Percentiles rank a stretch among this genome's conserved stretches.
These are phyloP conservation scores for Termitomyces sp. DNA, from an alignment of 768 basidiomycete genomes.

Conservation along the genomic window DNA sequence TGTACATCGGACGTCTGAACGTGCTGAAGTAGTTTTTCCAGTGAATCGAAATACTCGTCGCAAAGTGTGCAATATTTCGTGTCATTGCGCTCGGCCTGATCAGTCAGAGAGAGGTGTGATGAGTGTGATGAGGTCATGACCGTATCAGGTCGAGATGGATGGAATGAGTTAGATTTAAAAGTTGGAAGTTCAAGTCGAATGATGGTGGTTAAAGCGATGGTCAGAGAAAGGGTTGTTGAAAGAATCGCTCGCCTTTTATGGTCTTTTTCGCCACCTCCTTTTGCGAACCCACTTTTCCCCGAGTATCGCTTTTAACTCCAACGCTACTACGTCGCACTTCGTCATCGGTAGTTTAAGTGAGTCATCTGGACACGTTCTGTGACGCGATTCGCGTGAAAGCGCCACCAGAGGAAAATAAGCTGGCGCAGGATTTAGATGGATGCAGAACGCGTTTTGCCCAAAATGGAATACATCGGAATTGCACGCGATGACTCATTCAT, in stretches of 20 bases:
- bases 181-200: neutral
- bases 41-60: neutral
- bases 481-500: no score
- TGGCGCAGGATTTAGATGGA: neutral
- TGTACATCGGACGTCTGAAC: neutral
- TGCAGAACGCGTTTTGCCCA: neutral
- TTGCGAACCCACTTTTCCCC: neutral
- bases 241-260: constrained; percentile 2
- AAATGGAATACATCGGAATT: no score
- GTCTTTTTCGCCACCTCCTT: constrained; percentile 7
- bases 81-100: neutral
- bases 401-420: neutral
- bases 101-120: neutral
- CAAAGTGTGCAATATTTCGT: constrained; percentile 2
- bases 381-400: neutral
- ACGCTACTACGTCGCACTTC: neutral
- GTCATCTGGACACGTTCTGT: neutral
- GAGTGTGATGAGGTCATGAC: neutral
- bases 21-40: neutral
- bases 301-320: neutral
- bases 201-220: constrained; percentile 4
- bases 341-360: neutral
- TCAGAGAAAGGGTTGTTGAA: neutral
- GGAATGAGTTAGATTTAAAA: neutral
- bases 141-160: no score